phyloP scores from a whole-genome alignment of 257 asterid genomes.

The Gardenia jasminoides region DNA sequence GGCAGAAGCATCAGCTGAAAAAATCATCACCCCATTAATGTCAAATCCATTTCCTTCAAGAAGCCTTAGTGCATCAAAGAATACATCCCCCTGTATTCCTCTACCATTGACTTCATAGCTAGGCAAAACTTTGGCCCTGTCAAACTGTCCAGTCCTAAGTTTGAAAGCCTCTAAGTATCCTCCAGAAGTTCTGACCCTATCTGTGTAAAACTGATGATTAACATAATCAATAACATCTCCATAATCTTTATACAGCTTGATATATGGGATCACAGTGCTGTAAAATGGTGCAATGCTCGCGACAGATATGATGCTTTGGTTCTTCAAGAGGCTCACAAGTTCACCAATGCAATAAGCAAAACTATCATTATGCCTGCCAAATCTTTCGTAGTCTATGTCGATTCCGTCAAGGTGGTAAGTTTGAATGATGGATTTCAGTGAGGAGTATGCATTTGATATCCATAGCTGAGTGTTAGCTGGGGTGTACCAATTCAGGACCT shows the following conservation, averaged over 20 bases:
- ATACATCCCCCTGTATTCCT: constrained; percentile 70
- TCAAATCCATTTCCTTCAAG: constrained; percentile 46
- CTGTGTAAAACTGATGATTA: constrained; percentile 69
- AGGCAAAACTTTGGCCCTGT: constrained; percentile 47
- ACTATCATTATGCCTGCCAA: constrained; percentile 36
- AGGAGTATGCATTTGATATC: constrained; percentile 60
- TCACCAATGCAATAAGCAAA: constrained; percentile 73
- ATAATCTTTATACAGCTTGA: constrained; percentile 36
- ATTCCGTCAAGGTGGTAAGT: constrained; percentile 60
- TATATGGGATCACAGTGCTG: constrained; percentile 44
- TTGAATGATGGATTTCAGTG: constrained; percentile 43
- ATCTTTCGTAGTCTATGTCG: constrained; percentile 65
- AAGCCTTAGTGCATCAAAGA: constrained; percentile 49
- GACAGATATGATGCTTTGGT: constrained; percentile 48
- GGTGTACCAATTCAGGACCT: constrained; percentile 50
- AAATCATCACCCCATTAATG: constrained; percentile 63
- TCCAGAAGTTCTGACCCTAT: constrained; percentile 41
- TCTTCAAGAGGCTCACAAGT: constrained; percentile 47
- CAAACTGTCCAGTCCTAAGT: constrained; percentile 42
- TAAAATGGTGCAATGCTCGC: constrained; percentile 68
- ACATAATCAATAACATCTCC: constrained; percentile 53
- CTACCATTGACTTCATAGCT: constrained; percentile 76
- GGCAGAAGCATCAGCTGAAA: constrained; percentile 73
- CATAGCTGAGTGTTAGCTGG: constrained; percentile 41
- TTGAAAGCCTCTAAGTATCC: constrained; percentile 42